These are phyloP conservation scores for Chenopodium quinoa DNA, from an alignment of 148 eudicot species.

Conservation along the genomic window DNA sequence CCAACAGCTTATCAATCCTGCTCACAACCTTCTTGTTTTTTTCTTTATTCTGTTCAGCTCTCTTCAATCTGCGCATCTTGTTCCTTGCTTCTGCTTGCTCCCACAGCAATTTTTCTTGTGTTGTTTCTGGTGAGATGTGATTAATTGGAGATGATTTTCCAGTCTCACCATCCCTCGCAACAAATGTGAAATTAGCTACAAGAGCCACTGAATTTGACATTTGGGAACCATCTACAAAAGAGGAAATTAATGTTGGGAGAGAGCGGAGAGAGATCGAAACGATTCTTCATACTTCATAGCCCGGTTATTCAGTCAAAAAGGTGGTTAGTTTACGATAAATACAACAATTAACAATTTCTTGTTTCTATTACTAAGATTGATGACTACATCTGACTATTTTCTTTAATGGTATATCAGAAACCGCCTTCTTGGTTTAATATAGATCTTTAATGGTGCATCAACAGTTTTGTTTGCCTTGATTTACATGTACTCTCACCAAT, in stretches of 20 bases:
- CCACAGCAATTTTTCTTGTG: constrained; percentile 63
- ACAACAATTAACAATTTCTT: not conserved
- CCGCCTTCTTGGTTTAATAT: not conserved
- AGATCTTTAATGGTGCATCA: no score
- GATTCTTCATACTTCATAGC: not conserved
- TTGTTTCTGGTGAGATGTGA: constrained; percentile 63
- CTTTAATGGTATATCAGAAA: not conserved
- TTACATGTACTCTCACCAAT: no score
- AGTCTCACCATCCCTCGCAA: constrained; percentile 78
- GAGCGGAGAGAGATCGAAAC: not conserved
- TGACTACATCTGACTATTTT: not conserved
- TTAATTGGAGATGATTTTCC: constrained; percentile 78
- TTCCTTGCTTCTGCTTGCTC: constrained; percentile 85
- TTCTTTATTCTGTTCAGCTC: constrained; percentile 46
- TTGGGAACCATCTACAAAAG: constrained; percentile 43
- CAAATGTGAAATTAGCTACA: constrained; percentile 89
- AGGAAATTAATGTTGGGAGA: not conserved
- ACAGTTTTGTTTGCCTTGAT: no score
- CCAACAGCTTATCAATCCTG: constrained; percentile 59
- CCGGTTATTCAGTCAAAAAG: not conserved
- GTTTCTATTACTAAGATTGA: not conserved
- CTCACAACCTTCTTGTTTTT: constrained; percentile 37
- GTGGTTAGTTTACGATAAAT: not conserved
- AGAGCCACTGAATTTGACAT: constrained; percentile 55
- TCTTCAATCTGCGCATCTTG: constrained; percentile 53